Percentiles rank a stretch among this genome's conserved stretches.
phyloP scores from a whole-genome alignment of 176 grass and related monocot species.

The Metroxylon sagu region DNA sequence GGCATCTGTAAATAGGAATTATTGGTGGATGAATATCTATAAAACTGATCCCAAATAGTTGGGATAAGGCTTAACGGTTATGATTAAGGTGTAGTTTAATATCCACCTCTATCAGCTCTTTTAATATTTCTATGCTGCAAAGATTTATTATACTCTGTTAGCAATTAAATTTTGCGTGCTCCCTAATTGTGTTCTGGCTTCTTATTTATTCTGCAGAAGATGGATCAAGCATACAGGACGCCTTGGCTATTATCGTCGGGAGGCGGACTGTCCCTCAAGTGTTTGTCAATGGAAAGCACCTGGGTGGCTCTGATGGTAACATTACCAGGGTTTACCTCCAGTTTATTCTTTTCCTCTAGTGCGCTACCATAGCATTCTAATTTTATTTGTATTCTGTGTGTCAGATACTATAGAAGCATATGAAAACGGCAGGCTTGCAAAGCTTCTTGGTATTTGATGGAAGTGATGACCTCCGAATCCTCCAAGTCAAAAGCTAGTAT shows the following conservation, averaged over 20 bases:
- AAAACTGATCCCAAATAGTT: not conserved
- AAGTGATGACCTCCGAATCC: constrained; percentile 40
- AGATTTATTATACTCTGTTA: not conserved
- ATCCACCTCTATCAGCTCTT: not conserved
- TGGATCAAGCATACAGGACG: constrained; percentile 59
- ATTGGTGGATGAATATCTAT: too few species aligned
- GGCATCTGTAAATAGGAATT: too few species aligned
- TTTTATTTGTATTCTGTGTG: not conserved
- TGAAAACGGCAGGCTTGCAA: constrained; percentile 44
- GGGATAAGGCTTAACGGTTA: not conserved
- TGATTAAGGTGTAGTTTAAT: not conserved
- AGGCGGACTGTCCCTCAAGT: constrained; percentile 62
- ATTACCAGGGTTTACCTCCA: not conserved
- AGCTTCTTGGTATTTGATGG: constrained; percentile 36
- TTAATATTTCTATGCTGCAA: not conserved
- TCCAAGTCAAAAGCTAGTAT: too few species aligned
- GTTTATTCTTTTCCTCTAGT: not conserved
- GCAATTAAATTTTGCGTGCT: too few species aligned
- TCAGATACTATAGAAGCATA: constrained; percentile 60
- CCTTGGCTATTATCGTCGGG: constrained; percentile 37
- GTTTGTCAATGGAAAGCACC: constrained; percentile 55
- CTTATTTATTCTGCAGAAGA: constrained; percentile 30
- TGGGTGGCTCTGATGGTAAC: constrained; percentile 66
- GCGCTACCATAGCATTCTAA: not conserved
- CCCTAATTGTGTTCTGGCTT: not conserved